Evolutionary conservation across 257 asterid genomes (phyloP).

Genomic region (Solanum arcanum): DNA sequence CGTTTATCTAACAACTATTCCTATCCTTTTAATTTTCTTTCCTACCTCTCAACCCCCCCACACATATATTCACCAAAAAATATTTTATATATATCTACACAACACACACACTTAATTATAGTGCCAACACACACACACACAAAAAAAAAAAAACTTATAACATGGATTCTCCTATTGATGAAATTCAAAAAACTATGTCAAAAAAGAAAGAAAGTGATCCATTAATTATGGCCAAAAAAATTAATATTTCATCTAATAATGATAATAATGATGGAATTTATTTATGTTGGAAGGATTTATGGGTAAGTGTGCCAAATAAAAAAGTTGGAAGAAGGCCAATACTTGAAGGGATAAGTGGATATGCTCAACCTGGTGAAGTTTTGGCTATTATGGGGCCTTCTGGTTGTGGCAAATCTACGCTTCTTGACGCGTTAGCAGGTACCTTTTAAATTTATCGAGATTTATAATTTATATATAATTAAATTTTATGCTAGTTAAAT

Average conservation of each 20-base stretch:
- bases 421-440: constrained; percentile 61
- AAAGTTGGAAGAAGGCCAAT: constrained; percentile 27
- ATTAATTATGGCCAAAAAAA: background rate
- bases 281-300: constrained; percentile 45
- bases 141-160: background rate
- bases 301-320: constrained; percentile 38
- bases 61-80: background rate
- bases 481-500: background rate
- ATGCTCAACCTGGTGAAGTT: constrained; percentile 38
- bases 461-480: background rate
- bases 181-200: background rate
- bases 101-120: background rate
- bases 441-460: background rate
- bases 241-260: background rate
- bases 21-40: background rate
- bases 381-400: constrained; percentile 67
- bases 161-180: background rate
- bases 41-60: background rate
- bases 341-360: constrained; percentile 37
- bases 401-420: constrained; percentile 61
- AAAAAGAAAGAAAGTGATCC: background rate
- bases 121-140: background rate
- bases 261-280: constrained; percentile 10
- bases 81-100: background rate
- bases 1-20: background rate